phyloP scores from a whole-genome alignment of 805 yeast genomes.

The Teunomyces stri region DNA sequence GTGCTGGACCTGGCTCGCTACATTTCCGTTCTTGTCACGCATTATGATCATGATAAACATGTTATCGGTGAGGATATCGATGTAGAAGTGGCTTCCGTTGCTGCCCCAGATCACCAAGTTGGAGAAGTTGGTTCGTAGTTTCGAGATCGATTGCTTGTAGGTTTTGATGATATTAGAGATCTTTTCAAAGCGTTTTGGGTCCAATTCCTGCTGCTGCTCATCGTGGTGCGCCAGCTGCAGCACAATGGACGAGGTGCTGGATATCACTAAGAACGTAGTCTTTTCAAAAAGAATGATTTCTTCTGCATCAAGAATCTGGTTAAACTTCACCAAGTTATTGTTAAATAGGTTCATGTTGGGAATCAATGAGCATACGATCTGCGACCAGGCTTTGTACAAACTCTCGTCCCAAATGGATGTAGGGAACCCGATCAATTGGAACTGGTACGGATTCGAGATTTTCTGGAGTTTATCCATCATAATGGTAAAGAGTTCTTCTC shows the following conservation, averaged over 20 bases:
- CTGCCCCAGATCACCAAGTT: slow-evolving; percentile 69
- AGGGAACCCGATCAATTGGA: slow-evolving; percentile 79
- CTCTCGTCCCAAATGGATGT: slow-evolving; percentile 98
- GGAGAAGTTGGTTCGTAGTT: slow-evolving; percentile 79
- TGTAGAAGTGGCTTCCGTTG: slow-evolving; percentile 44
- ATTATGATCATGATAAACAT: slow-evolving; percentile 61
- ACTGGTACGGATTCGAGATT: slow-evolving; percentile 63
- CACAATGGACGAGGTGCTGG: slow-evolving; percentile 50
- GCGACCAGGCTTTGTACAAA: slow-evolving; percentile 95
- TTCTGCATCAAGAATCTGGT: slow-evolving; percentile 73
- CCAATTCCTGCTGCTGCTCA: slow-evolving; percentile 39
- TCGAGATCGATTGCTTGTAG: slow-evolving; percentile 87
- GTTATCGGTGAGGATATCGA: slow-evolving; percentile 57
- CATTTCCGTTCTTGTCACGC: slow-evolving; percentile 34
- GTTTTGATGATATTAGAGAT: slow-evolving; percentile 92
- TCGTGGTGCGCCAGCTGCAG: slow-evolving; percentile 18
- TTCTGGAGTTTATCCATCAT: slow-evolving; percentile 81
- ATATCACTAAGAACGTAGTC: slow-evolving; percentile 83
- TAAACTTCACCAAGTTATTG: slow-evolving; percentile 68
- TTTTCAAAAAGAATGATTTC: slow-evolving; percentile 91
- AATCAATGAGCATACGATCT: slow-evolving; percentile 88
- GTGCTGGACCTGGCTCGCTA: slow-evolving; percentile 24
- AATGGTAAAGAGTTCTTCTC: slow-evolving; percentile 77
- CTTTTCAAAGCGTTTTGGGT: slow-evolving; percentile 92
- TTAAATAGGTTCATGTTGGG: slow-evolving; percentile 87